These are phyloP conservation scores for Penicillium soppii DNA, from an alignment of 495 filamentous ascomycete genomes.

Conservation along the genomic window DNA sequence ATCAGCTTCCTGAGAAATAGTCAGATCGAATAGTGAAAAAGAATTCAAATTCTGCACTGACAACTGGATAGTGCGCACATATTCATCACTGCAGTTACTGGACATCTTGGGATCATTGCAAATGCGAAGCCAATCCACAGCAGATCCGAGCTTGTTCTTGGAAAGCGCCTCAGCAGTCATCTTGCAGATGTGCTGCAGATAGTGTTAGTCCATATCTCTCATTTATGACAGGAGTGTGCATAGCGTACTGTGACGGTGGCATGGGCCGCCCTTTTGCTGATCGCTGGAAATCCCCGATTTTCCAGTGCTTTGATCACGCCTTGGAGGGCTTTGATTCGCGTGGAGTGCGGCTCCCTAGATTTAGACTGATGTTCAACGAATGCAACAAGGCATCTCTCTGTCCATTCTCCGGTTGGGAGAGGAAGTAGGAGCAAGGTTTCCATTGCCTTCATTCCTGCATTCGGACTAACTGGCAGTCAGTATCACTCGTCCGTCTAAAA, in stretches of 20 bases:
- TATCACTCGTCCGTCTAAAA: background rate
- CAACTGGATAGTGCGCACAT: slow-evolving; percentile 62
- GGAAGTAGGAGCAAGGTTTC: slow-evolving; percentile 53
- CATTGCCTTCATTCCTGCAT: slow-evolving; percentile 42
- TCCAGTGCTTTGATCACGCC: slow-evolving; percentile 40
- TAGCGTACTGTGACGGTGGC: slow-evolving; percentile 67
- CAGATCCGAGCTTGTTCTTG: slow-evolving; percentile 49
- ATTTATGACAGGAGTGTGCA: background rate
- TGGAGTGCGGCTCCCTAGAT: slow-evolving; percentile 7
- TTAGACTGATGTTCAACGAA: slow-evolving; percentile 43
- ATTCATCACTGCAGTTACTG: slow-evolving; percentile 58
- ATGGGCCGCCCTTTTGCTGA: slow-evolving; percentile 60
- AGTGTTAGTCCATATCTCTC: slow-evolving; percentile 11
- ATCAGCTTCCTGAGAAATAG: background rate
- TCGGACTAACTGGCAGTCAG: background rate
- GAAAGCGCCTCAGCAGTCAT: slow-evolving; percentile 57
- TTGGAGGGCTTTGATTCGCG: slow-evolving; percentile 28
- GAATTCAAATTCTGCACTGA: background rate
- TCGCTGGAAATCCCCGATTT: slow-evolving; percentile 23
- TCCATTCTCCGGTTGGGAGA: slow-evolving; percentile 48
- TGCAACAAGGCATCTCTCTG: slow-evolving; percentile 63
- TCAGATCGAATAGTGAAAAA: background rate
- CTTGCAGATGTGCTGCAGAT: slow-evolving; percentile 72
- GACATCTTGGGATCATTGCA: slow-evolving; percentile 63
- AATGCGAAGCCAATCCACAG: slow-evolving; percentile 71